Percentiles rank a stretch among this genome's conserved stretches.
Evolutionary conservation across 495 filamentous ascomycete genomes (phyloP).

Genomic region (Aspergillus ostianus): DNA sequence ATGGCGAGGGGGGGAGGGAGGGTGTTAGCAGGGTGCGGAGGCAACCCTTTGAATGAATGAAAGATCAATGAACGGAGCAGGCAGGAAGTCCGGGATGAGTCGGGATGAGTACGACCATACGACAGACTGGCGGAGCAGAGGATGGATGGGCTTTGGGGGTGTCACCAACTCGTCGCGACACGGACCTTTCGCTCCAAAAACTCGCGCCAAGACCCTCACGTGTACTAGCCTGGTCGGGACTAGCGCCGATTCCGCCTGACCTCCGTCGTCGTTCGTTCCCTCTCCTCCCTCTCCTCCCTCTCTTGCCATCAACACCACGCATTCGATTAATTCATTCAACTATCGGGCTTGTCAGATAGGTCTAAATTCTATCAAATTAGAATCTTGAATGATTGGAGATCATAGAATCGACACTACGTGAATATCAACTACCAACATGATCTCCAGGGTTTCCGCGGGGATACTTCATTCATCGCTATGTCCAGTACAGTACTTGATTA

Average conservation of each 20-base stretch:
- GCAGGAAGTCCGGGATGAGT: constrained; percentile 9
- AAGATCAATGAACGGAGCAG: constrained; percentile 8
- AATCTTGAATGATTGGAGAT: too few species aligned
- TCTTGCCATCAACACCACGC: background rate
- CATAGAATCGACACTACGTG: too few species aligned
- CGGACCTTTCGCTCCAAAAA: constrained; percentile 16
- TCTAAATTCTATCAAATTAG: too few species aligned
- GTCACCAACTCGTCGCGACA: constrained; percentile 19
- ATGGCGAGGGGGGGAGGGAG: background rate
- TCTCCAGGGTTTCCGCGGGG: background rate
- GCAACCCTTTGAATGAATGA: constrained; percentile 9
- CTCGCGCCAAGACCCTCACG: constrained; percentile 17
- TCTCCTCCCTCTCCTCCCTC: background rate
- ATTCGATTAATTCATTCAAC: too few species aligned
- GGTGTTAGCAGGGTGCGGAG: constrained; percentile 14
- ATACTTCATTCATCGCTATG: too few species aligned
- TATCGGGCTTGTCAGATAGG: too few species aligned
- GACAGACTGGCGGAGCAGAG: constrained; percentile 3
- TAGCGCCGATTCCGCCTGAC: background rate
- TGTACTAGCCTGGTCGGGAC: constrained; percentile 11
- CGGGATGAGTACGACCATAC: constrained; percentile 5
- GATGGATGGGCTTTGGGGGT: constrained; percentile 11
- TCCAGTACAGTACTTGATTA: background rate
- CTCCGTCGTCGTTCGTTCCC: background rate
- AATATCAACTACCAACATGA: background rate